These are phyloP conservation scores for Boletus subparvulus DNA, from an alignment of 768 basidiomycete species.

Conservation along the genomic window DNA sequence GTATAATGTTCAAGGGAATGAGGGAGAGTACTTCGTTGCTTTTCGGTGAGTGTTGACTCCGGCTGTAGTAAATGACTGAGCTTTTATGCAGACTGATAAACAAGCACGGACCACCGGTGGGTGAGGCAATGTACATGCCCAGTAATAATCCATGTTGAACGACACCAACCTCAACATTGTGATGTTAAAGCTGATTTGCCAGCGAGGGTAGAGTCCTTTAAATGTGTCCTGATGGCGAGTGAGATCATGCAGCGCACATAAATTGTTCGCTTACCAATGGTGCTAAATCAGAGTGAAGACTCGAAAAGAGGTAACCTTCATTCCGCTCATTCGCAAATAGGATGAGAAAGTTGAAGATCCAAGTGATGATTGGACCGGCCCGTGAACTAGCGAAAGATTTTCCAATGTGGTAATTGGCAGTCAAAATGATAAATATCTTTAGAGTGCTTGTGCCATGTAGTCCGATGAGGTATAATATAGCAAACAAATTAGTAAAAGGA, in stretches of 20 bases:
- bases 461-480: conserved; percentile 60
- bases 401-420: conserved; percentile 65
- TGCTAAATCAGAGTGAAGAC: conserved; percentile 52
- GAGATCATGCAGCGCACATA: conserved; percentile 1
- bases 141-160: conserved; percentile 91
- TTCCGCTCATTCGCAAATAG: conserved; percentile 77
- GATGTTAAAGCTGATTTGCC: conserved; percentile 95
- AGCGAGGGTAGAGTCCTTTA: conserved; percentile 81
- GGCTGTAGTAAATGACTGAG: conserved; percentile 21
- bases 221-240: conserved; percentile 51
- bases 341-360: conserved; percentile 73
- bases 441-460: conserved; percentile 80
- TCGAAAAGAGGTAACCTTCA: conserved; percentile 69
- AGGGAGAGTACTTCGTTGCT: conserved; percentile 54
- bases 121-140: conserved; percentile 57
- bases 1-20: conserved; percentile 64
- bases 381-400: conserved; percentile 44
- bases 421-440: conserved; percentile 75
- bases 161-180: conserved; percentile 93
- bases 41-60: conserved; percentile 45
- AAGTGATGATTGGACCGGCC: conserved; percentile 55
- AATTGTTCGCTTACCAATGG: conserved; percentile 52
- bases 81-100: background rate
- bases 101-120: conserved; percentile 41
- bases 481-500: conserved; percentile 60